Evolutionary conservation across 257 asterid genomes (phyloP).

Genomic region (Gardenia jasminoides): DNA sequence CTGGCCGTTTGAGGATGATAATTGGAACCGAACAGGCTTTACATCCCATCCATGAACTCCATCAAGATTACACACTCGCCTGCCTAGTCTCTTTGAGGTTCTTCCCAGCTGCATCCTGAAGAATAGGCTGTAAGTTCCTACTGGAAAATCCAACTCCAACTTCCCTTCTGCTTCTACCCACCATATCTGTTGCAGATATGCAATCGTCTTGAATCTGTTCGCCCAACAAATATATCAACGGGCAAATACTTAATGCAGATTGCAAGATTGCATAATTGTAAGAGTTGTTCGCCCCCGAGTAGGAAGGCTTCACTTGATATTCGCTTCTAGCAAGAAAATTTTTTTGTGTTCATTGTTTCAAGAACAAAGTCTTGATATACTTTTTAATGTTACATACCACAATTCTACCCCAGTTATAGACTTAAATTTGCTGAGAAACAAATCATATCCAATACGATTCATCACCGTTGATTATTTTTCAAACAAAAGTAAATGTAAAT

Average conservation of each 20-base stretch:
- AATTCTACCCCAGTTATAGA: too few species aligned
- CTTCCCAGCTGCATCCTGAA: slow-evolving; percentile 48
- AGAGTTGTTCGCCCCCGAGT: too few species aligned
- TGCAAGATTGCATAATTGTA: background rate
- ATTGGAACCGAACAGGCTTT: slow-evolving; percentile 48
- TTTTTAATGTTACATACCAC: too few species aligned
- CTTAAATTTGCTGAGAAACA: background rate
- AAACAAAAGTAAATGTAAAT: too few species aligned
- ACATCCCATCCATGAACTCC: slow-evolving; percentile 53
- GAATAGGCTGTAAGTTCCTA: slow-evolving; percentile 45
- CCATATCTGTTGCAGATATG: slow-evolving; percentile 62
- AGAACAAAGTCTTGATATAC: too few species aligned
- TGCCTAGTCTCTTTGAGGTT: slow-evolving; percentile 25
- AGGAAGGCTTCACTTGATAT: too few species aligned
- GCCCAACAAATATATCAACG: background rate
- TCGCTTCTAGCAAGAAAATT: too few species aligned
- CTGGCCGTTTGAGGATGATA: slow-evolving; percentile 39
- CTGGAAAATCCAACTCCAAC: slow-evolving; percentile 54
- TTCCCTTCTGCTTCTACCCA: slow-evolving; percentile 59
- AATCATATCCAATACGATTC: background rate
- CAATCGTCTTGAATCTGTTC: slow-evolving; percentile 40
- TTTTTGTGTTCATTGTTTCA: too few species aligned
- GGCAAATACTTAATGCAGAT: background rate
- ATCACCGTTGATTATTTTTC: background rate
- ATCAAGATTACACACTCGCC: slow-evolving; percentile 24